A percentile compares a stretch with the other conserved stretches of the same genome.
Evolutionary conservation across 139 green algal genomes (phyloP).

Genomic region (Desmodesmus armatus): DNA sequence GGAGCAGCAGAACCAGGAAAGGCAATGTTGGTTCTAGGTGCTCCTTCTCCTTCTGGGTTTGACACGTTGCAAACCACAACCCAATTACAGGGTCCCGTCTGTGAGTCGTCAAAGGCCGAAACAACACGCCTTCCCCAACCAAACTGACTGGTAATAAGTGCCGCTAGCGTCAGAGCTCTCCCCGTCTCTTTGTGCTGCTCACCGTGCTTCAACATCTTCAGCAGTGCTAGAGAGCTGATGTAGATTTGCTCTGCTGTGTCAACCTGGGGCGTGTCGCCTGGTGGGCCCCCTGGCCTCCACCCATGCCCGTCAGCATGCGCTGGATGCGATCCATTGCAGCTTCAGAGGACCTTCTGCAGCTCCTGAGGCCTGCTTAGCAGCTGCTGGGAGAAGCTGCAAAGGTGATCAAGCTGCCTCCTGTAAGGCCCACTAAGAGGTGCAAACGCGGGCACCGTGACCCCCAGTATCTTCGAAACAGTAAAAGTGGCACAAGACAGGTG

Average conservation of each 20-base stretch:
- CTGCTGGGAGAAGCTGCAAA: neutral
- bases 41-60: no score
- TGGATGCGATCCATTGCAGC: slow-evolving; percentile 75
- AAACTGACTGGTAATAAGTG: no score
- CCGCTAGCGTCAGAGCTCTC: no score
- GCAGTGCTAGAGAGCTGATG: slow-evolving; percentile 96
- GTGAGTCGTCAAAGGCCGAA: no score
- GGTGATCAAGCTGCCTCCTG: neutral
- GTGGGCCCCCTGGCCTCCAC: slow-evolving; percentile 26
- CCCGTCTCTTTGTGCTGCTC: neutral
- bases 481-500: no score
- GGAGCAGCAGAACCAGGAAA: neutral
- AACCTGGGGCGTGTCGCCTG: slow-evolving; percentile 83
- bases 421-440: neutral
- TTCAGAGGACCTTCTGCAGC: no score
- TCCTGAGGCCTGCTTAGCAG: neutral
- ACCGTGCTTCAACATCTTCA: slow-evolving; percentile 99
- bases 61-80: no score
- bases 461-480: no score
- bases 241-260: slow-evolving; percentile 97
- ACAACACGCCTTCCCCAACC: no score
- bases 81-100: no score
- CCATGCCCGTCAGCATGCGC: slow-evolving; percentile 65
- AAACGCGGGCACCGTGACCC: no score
- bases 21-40: no score